phyloP scores from a whole-genome alignment of 2,329 filamentous ascomycete species.

The Diaporthe sp. region DNA sequence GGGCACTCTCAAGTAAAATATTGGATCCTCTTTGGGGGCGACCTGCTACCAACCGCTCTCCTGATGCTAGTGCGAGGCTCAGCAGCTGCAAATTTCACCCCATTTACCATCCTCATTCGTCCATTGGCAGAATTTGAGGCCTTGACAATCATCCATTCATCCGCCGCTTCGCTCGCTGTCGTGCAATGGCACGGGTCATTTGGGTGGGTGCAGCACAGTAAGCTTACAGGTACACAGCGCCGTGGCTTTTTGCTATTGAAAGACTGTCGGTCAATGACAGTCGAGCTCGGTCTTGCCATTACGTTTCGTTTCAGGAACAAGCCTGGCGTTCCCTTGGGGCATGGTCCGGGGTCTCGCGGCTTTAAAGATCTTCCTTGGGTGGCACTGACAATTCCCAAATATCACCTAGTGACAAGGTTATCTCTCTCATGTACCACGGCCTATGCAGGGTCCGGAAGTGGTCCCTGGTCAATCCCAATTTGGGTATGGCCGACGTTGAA shows the following conservation, averaged over 20 bases:
- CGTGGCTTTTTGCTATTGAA: conserved; percentile 20
- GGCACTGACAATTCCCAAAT: conserved; percentile 29
- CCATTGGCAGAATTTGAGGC: background rate
- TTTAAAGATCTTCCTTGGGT: conserved; percentile 27
- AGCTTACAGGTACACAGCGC: conserved; percentile 4
- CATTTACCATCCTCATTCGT: conserved; percentile 8
- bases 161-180: background rate
- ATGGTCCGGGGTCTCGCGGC: conserved; percentile 29
- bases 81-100: conserved; percentile 12
- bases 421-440: conserved; percentile 1
- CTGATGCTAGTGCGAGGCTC: conserved; percentile 10
- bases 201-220: background rate
- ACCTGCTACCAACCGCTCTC: background rate
- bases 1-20: background rate
- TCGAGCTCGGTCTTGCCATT: conserved; percentile 22
- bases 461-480: conserved; percentile 28
- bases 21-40: conserved; percentile 18
- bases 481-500: conserved; percentile 18
- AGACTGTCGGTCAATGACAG: conserved; percentile 16
- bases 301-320: conserved; percentile 23
- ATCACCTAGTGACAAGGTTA: conserved; percentile 25
- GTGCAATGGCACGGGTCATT: background rate
- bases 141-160: background rate
- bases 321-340: background rate
- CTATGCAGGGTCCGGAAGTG: conserved; percentile 26